Conservation (phyloP, 257 asterid genomes). For the Echites panduratus region DNA sequence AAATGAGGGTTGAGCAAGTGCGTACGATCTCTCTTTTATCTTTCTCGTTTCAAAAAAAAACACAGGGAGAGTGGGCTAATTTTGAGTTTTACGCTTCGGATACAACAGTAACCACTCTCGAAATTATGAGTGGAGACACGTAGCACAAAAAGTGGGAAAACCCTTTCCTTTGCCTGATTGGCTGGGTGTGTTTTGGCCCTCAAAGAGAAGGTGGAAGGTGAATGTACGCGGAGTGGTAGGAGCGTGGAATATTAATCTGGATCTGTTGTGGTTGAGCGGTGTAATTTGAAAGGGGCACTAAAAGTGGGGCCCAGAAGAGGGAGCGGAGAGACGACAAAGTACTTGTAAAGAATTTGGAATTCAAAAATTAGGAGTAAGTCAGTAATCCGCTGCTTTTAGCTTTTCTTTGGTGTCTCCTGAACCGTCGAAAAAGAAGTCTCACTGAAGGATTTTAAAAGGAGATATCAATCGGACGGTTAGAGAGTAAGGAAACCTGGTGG, state of each 20-base stretch:
- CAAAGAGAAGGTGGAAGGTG: neutral
- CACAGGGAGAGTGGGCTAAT: conserved; percentile 16
- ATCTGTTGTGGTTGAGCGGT: conserved; percentile 33
- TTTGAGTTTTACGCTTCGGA: conserved; percentile 33
- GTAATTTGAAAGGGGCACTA: conserved; percentile 16
- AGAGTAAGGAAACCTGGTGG: neutral
- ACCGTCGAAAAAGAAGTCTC: neutral
- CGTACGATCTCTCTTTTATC: conserved; percentile 15
- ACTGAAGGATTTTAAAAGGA: neutral
- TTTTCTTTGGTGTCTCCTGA: neutral
- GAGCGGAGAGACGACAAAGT: conserved; percentile 6
- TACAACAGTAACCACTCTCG: conserved; percentile 6
- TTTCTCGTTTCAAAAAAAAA: conserved; percentile 19
- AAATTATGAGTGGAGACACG: conserved; percentile 2
- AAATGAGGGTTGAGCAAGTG: conserved; percentile 16
- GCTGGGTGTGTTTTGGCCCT: too few species aligned
- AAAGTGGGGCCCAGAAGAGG: conserved; percentile 21
- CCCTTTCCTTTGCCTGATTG: neutral
- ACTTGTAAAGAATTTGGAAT: conserved; percentile 18
- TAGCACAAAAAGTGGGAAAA: neutral
- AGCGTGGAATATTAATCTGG: conserved; percentile 16
- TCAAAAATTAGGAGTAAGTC: conserved; percentile 11
- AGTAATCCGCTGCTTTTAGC: neutral
- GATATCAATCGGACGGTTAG: neutral
- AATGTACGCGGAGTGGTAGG: neutral